Base-by-base conservation (phyloP, 1,139 yeast species). In the Yamadazyma pseudoaaseri region DNA sequence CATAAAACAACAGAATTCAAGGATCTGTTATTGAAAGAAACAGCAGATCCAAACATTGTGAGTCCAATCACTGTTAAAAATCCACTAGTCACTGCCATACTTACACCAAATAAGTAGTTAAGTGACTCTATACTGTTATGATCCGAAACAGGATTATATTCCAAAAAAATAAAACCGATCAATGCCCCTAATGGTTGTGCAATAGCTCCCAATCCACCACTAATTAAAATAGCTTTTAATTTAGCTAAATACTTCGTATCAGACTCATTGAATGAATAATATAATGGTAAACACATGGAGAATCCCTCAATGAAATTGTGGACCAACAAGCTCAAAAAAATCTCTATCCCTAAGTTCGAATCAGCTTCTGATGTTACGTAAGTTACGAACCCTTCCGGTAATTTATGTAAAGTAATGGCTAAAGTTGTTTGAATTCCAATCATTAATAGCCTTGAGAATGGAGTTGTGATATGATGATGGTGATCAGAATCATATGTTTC, bases 231-330 rank as follows among this genome's bases (percentile, higher is more conserved):
- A 0, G 97, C 95, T 44, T 76, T 73, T 27, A 71, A 47, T 44
- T 95, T 77, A 15, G 73, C 63, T 28, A 39, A 48, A n/a, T 38
- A 43, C 20, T 27, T 27, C 10, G 45, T 42, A 1, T 49, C 36
- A 1, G 48, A 27, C 5, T 10, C 24, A 4, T 45, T 46, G 48
- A 69, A 66, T 13, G 94, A 87, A 36, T 89, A 75, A 52, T 81
- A 92, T 27, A 92, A 65, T 0, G 98, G 98, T 37, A 90, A 68
- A 13, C 96, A 87, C 86, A 92, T 89, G 16, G 94, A 79, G 54
- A 92, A 89, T 0, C 98, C 98, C 58, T 92, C 98, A n/a, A 90
- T 83, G 46, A 87, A 80, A 58, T 92, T 92, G 61, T 92, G 98
- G 20, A 90, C 76, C 14, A 90, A 77, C 48, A 92, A 70, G 36